A percentile compares a stretch with the other conserved stretches of the same genome.
Conservation (phyloP, 1,284 basidiomycete genomes). For the Tilletia walkeri region DNA sequence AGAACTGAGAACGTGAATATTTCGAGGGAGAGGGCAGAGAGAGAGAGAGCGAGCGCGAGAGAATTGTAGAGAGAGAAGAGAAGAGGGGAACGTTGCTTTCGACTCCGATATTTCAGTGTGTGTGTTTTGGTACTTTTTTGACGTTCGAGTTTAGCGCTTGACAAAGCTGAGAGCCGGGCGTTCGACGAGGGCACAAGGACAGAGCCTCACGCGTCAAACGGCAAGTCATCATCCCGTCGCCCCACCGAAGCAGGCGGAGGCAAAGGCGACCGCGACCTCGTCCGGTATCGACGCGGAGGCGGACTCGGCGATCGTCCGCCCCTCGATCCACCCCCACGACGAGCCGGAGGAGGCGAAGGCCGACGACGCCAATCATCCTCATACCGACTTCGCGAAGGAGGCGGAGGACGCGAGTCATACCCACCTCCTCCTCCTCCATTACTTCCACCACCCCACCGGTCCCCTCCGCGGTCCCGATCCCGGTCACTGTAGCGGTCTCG, state of each 20-base stretch:
- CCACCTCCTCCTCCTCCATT: background rate
- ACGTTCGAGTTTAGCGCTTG: too few species aligned
- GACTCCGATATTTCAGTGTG: too few species aligned
- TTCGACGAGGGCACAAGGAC: background rate
- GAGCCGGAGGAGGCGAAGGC: background rate
- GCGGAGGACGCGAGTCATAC: slow-evolving; percentile 13
- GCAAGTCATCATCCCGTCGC: background rate
- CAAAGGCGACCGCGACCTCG: slow-evolving; percentile 8
- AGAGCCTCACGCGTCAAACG: slow-evolving; percentile 6
- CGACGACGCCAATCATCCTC: slow-evolving; percentile 17
- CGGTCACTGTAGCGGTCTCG: slow-evolving; percentile 9
- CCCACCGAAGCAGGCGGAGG: background rate
- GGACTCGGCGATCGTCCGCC: slow-evolving; percentile 8
- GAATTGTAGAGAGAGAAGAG: too few species aligned
- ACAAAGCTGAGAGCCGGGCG: background rate
- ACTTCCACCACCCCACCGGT: background rate
- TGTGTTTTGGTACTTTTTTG: too few species aligned
- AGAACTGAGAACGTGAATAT: too few species aligned
- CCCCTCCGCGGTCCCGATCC: background rate
- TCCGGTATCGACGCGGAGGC: slow-evolving; percentile 10
- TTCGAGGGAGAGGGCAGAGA: too few species aligned
- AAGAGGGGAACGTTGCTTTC: too few species aligned
- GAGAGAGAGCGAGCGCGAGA: too few species aligned
- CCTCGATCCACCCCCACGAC: background rate
- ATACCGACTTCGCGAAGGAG: background rate